Base-by-base conservation (phyloP, 768 basidiomycete species). In the Butyriboletus loyo region DNA sequence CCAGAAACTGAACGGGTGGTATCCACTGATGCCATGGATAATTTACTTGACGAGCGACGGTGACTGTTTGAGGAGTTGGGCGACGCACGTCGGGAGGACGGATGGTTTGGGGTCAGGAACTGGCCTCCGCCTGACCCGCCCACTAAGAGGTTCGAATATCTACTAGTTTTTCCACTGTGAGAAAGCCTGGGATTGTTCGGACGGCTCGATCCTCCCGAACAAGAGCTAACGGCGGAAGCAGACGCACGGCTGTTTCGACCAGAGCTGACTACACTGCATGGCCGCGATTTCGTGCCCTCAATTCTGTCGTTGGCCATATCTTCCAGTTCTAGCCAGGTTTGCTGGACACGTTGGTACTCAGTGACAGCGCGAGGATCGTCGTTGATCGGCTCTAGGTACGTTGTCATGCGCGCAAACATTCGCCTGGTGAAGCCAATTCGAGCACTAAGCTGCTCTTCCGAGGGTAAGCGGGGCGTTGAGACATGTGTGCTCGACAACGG, bases 311-410 rank as follows among this genome's bases (percentile, higher is more conserved):
- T 76, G 34, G 77, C 83, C 91, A 94, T 93, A 19, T 90, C 88
- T 57, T 84, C 79, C 37, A 94, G 72, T 70, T 95, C 92, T 21
- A 65, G 67, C 87, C 88, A 93, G 2, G 89, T 87, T 67, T 92
- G 90, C 38, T 81, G 71, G 36, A 92, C 73, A n/a, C 91, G 81
- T 6, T 75, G 72, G 40, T 77, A 74, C 64, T 94, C 90, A 7
- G 75, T 66, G 17, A 70, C 64, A 7, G 82, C 85, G 34, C 91
- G 80, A 21, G 68, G 53, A 69, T 94, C 92, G 51, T 82, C 73
- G 3, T 74, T 59, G 13, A 89, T 73, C 1, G 66, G 45, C 17
- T 67, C 61, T 30, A 78, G 77, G 22, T 67, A 70, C 4, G 66
- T 64, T 30, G 71, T 67, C 69, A 88, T 74, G 14, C 71, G 68